Evolutionary conservation across 345 rosid species (phyloP), one percentile per base, ranked within the genome.

Genomic region (Pelargonium nanum): DNA sequence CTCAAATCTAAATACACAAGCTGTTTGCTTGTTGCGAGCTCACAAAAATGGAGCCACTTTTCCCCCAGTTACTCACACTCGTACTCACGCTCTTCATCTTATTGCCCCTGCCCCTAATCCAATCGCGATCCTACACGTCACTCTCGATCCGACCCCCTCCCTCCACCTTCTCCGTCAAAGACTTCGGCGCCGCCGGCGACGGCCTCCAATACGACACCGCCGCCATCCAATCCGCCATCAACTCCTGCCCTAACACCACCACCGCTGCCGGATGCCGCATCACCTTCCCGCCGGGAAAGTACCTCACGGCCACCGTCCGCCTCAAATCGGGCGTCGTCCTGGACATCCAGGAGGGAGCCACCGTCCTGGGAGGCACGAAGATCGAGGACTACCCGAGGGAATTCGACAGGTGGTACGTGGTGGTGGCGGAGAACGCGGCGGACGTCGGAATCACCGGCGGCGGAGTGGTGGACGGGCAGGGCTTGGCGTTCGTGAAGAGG

Each of bases 361-460:
- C 79, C 25, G 25, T 92, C 56, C 67, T 86, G 23, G 96, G 95
- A 0, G 98, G 98, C 19, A 68, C 88, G 54, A 59, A 65, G 68
- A 62, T 86, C 17, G 74, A 74, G 59, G 96, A 89, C 69, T 82
- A 87, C 65, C 95, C 93, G 52, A 70, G 22, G 64, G 77, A 78
- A 53, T 72, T 53, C 69, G 57, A 80, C 58, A 58, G 78, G 26
- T 92, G 96, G 95, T 92, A 85, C 67, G 96, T 89, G 71, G 80
- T 89, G 60, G 52, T 81, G 75, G 95, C 91, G 40, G 89, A 89
- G 75, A 80, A 78, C 57, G 91, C 83, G 15, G 78, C 60, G 17
- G 84, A 92, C 55, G 95, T 89, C 4, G 98, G 95, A 68, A 87
- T 89, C 20, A 85, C 89, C 0, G 98, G 99, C 16, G 94, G 97